Evolutionary conservation across 2,329 filamentous ascomycete species (phyloP), one percentile per base, ranked within the genome.

Genomic region (Aureobasidium zeae): DNA sequence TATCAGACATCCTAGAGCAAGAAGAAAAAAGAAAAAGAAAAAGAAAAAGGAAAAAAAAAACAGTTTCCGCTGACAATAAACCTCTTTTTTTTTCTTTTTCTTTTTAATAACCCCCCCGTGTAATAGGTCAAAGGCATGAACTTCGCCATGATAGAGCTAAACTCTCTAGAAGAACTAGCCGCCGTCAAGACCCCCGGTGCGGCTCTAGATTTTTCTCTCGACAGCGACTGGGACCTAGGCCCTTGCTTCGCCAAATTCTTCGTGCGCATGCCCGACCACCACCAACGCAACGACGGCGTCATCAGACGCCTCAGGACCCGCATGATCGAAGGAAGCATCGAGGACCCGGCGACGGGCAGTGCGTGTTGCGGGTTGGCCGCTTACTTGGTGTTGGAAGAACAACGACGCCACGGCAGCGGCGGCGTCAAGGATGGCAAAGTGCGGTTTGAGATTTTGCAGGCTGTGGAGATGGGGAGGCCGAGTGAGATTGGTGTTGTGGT

Each of bases 61-160:
- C n/a, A n/a, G n/a, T n/a, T n/a, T n/a, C n/a, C n/a, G n/a, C n/a
- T n/a, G n/a, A n/a, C n/a, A n/a, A n/a, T n/a, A n/a, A n/a, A n/a
- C n/a, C n/a, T n/a, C n/a, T n/a, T n/a, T n/a, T n/a, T n/a, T n/a
- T n/a, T n/a, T n/a, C n/a, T n/a, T n/a, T n/a, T n/a, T n/a, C n/a
- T n/a, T n/a, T n/a, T n/a, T n/a, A n/a, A n/a, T n/a, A n/a, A n/a
- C n/a, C n/a, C n/a, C n/a, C n/a, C n/a, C n/a, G n/a, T n/a, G n/a
- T n/a, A n/a, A n/a, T n/a, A n/a, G n/a, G 82, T 86, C 25, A 76
- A 76, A 32, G 84, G 83, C 35, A 82, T 88, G 79, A 76, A 75
- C 1, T 87, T 86, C 59, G 62, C 77, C n/a, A 71, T 85, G 22
- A 66, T 83, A 11, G 64, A 74, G 51, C 66, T 91, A 16, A 67